Percentiles rank a stretch among this genome's conserved stretches.
Evolutionary conservation across 805 yeast species (phyloP).

Genomic region (Schwanniomyces vanrijiae): DNA sequence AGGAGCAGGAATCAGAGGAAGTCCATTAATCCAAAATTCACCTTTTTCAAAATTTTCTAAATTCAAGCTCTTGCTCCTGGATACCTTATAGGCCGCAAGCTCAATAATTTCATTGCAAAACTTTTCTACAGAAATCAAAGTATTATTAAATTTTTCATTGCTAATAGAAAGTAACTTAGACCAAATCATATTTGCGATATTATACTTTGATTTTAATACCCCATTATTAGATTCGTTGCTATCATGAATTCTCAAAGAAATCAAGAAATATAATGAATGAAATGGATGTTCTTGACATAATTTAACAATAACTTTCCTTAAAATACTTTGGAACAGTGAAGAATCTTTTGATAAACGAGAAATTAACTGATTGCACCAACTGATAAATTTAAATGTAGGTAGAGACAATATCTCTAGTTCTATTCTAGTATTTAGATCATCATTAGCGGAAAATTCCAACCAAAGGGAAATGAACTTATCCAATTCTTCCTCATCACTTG

Average conservation of each 20-base stretch:
- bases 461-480: conserved; percentile 84
- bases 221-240: conserved; percentile 23
- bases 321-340: conserved; percentile 52
- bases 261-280: conserved; percentile 65
- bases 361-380: conserved; percentile 82
- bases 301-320: conserved; percentile 47
- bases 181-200: conserved; percentile 51
- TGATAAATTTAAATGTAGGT: conserved; percentile 62
- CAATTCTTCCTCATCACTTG: conserved; percentile 49
- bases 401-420: conserved; percentile 35
- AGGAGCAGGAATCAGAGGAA: conserved; percentile 69
- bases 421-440: conserved; percentile 44
- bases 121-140: conserved; percentile 45
- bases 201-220: conserved; percentile 46
- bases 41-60: conserved; percentile 42
- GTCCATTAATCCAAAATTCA: conserved; percentile 47
- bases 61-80: conserved; percentile 30
- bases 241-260: conserved; percentile 54
- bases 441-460: conserved; percentile 59
- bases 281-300: conserved; percentile 64
- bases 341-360: conserved; percentile 60
- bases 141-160: conserved; percentile 20
- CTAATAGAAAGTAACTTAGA: conserved; percentile 26
- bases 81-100: conserved; percentile 48
- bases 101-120: conserved; percentile 52